These are phyloP conservation scores for Penstemon eatonii DNA, from an alignment of 257 asterid genomes.

Conservation along the genomic window DNA sequence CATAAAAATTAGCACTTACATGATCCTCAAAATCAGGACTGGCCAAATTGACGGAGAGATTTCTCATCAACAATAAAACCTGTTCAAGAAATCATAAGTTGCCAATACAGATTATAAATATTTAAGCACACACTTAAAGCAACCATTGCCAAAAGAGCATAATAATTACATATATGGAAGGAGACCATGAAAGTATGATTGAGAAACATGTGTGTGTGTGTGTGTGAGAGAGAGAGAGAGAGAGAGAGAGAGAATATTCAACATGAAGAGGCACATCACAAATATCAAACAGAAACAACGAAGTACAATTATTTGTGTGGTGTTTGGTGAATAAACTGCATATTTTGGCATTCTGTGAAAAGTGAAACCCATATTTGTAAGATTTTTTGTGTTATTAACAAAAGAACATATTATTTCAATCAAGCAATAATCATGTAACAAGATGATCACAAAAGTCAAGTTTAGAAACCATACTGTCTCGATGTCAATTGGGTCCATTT, in stretches of 20 bases:
- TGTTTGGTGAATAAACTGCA: no score
- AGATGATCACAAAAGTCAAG: conserved; percentile 28
- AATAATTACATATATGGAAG: neutral
- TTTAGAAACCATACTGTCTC: conserved; percentile 73
- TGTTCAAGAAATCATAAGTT: conserved; percentile 30
- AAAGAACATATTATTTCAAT: neutral
- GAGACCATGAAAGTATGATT: neutral
- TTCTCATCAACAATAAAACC: conserved; percentile 86
- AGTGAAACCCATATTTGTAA: no score
- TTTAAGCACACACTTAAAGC: conserved; percentile 6
- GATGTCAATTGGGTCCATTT: conserved; percentile 88
- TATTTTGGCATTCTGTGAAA: no score
- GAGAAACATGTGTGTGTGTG: neutral
- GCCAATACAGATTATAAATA: conserved; percentile 14
- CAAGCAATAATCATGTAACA: neutral
- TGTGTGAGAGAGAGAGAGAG: neutral
- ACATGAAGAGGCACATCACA: neutral
- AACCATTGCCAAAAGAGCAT: neutral
- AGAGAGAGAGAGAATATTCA: neutral
- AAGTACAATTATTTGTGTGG: no score
- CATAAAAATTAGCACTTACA: conserved; percentile 50
- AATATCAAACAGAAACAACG: no score
- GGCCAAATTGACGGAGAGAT: conserved; percentile 81
- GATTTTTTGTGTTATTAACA: no score
- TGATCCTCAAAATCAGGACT: conserved; percentile 87